Evolutionary conservation across 208 protist species (phyloP), one percentile per base, ranked within the genome.

Genomic region (Trypanosoma theileri): DNA sequence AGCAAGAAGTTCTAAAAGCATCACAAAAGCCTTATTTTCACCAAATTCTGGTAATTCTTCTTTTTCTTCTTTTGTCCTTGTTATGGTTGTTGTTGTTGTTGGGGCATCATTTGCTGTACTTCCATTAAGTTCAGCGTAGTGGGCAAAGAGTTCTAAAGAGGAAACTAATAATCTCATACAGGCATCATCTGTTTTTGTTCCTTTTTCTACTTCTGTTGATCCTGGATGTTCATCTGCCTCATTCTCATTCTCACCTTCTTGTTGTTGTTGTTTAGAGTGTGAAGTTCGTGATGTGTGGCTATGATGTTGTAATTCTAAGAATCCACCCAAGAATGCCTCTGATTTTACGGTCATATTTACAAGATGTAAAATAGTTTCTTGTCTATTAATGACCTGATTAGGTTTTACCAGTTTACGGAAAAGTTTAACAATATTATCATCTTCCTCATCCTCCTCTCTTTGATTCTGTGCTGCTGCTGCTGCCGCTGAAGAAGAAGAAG

Each of bases 321-420:
- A 96, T 1, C 84, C 85, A 45, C 78, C 70, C 8, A 96, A 63
- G 63, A 96, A 96, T 48, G 70, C 61, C 66, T 93, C 86, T n/a
- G 88, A 87, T 74, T 96, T 96, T 21, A 96, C 73, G 13, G 86
- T 90, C 48, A 80, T 77, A 66, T 88, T 92, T 48, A 96, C 79
- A 12, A 93, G 63, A 26, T 92, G 59, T 67, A 96, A 74, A 55
- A 96, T 79, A 31, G 71, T 58, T 76, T 94, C 91, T 68, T 96
- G 91, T 17, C 91, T 84, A 64, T 96, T 96, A 74, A 94, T 81
- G 17, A 96, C 81, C 65, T 96, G 87, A 67, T 94, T 94, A 11
- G 91, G 86, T 76, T 96, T 96, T 69, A 93, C 81, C 69, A 96
- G 69, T 50, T 81, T 81, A 16, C 86, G 85, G 75, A 94, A 84